Percentiles rank a stretch among this genome's conserved stretches.
phyloP scores from a whole-genome alignment of 2,329 filamentous ascomycete species.

The Endocalyx cinctus region DNA sequence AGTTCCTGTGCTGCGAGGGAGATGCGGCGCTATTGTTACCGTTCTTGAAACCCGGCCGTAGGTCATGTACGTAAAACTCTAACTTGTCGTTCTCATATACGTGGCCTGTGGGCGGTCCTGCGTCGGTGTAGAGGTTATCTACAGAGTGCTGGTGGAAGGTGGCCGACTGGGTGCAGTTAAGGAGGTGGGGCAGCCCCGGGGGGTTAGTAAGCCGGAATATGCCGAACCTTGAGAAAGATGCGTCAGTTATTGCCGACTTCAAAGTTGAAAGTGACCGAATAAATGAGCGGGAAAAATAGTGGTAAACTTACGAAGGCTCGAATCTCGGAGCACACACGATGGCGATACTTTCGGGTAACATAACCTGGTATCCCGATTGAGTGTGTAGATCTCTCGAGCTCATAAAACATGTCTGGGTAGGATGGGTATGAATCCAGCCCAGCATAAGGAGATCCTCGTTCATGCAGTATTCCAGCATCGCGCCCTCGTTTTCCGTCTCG shows the following conservation, averaged over 20 bases:
- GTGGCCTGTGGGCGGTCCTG: conserved; percentile 61
- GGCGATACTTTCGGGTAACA: conserved; percentile 93
- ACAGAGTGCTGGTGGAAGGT: conserved; percentile 75
- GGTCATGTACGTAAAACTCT: conserved; percentile 54
- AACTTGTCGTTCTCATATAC: conserved; percentile 64
- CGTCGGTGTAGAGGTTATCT: conserved; percentile 73
- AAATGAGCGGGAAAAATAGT: too few relatives aligned
- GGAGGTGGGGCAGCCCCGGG: conserved; percentile 79
- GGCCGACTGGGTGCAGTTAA: conserved; percentile 71
- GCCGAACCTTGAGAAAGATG: conserved; percentile 59
- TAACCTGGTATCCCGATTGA: conserved; percentile 88
- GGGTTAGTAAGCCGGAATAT: conserved; percentile 92
- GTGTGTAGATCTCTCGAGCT: conserved; percentile 91
- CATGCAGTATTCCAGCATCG: conserved; percentile 86
- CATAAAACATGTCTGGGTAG: conserved; percentile 96
- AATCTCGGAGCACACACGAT: conserved; percentile 91
- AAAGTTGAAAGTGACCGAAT: too few relatives aligned
- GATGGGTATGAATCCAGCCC: conserved; percentile 98
- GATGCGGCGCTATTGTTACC: too few relatives aligned
- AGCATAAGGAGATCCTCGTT: conserved; percentile 77
- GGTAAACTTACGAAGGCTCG: conserved; percentile 60
- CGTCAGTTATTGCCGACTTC: not conserved
- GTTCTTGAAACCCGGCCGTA: conserved; percentile 44
- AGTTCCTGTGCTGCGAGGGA: conserved; percentile 20
- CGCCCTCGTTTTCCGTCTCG: conserved; percentile 82